Conservation (phyloP, 1,284 basidiomycete genomes). For the Erythrobasidium hasegawianum region DNA sequence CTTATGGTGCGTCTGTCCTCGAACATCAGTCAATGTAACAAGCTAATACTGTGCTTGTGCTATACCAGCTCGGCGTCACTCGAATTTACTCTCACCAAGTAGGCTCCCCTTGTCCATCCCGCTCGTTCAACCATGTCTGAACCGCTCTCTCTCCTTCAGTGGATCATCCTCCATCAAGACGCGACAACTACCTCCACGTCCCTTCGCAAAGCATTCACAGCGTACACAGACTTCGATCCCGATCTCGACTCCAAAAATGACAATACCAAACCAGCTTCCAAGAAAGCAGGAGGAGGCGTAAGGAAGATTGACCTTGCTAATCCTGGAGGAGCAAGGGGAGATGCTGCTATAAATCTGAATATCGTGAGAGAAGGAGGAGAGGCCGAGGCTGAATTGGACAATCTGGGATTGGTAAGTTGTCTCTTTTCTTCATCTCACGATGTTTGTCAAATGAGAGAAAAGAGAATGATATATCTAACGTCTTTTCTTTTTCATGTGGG, state of each 20-base stretch:
- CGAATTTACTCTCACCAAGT: slow-evolving; percentile 33
- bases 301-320: background rate
- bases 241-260: background rate
- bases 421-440: background rate
- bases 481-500: background rate
- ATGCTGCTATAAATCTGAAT: background rate
- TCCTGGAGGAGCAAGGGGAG: background rate
- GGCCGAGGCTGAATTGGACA: background rate
- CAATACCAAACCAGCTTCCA: background rate
- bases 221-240: background rate
- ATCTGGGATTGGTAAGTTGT: background rate
- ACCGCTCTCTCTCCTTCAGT: slow-evolving; percentile 8
- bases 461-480: no score
- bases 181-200: slow-evolving; percentile 21
- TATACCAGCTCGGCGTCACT: slow-evolving; percentile 24
- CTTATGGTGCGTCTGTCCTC: slow-evolving; percentile 27
- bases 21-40: background rate
- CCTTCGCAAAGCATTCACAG: slow-evolving; percentile 19
- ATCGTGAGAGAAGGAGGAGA: background rate
- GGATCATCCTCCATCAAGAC: slow-evolving; percentile 29
- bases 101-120: background rate
- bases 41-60: background rate
- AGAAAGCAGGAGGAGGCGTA: background rate
- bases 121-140: background rate
- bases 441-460: background rate